Percentiles rank a stretch among this genome's conserved stretches.
Conservation (phyloP, 225 moss, liverwort and hornwort genomes). For the Physcomitrellopsis africana region DNA sequence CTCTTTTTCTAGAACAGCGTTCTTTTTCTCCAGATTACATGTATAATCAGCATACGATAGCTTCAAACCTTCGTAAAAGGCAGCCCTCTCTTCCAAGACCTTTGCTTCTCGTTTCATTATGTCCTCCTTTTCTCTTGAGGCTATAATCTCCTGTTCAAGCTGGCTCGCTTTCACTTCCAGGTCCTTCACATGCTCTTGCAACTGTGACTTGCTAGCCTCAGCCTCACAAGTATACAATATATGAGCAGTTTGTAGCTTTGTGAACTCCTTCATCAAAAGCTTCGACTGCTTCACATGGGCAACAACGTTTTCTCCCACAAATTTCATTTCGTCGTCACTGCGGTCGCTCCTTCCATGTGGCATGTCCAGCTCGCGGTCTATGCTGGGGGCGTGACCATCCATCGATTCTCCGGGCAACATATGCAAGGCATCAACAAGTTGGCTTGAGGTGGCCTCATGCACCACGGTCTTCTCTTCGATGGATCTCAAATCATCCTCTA, state of each 20-base stretch:
- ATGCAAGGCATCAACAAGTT: not conserved
- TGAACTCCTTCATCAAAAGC: slow-evolving; percentile 28
- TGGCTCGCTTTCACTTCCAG: slow-evolving; percentile 31
- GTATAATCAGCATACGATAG: slow-evolving; percentile 43
- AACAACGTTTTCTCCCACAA: slow-evolving; percentile 24
- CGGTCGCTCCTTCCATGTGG: slow-evolving; percentile 14
- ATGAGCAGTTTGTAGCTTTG: slow-evolving; percentile 30
- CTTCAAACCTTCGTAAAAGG: slow-evolving; percentile 40
- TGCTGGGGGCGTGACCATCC: slow-evolving; percentile 18
- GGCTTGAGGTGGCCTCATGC: slow-evolving; percentile 35
- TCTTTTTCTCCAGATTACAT: slow-evolving; percentile 26
- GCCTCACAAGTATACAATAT: slow-evolving; percentile 31
- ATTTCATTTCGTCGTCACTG: slow-evolving; percentile 36
- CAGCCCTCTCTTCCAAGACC: slow-evolving; percentile 37
- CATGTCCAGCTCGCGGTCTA: slow-evolving; percentile 23
- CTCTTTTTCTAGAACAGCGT: slow-evolving; percentile 31
- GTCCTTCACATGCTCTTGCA: slow-evolving; percentile 30
- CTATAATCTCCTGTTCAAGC: slow-evolving; percentile 30
- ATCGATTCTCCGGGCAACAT: slow-evolving; percentile 16
- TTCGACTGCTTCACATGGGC: slow-evolving; percentile 29
- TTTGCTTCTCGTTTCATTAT: slow-evolving; percentile 36
- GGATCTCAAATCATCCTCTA: slow-evolving; percentile 39
- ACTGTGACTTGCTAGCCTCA: slow-evolving; percentile 28
- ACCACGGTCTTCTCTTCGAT: slow-evolving; percentile 50
- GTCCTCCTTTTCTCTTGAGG: slow-evolving; percentile 36